phyloP scores from a whole-genome alignment of 2,329 filamentous ascomycete species.

The Cladosporium sp. region DNA sequence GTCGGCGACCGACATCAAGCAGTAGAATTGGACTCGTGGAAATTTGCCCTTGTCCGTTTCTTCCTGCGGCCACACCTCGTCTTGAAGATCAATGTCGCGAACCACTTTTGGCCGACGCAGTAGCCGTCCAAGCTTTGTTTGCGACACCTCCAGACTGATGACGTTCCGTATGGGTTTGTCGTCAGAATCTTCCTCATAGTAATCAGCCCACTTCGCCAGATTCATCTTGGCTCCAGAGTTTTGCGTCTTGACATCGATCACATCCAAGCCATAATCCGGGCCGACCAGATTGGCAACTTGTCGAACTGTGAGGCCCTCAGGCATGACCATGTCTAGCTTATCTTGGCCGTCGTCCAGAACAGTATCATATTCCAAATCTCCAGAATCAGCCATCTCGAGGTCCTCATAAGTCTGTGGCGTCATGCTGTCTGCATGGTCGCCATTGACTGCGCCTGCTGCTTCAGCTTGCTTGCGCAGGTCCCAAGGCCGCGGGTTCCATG shows the following conservation, averaged over 20 bases:
- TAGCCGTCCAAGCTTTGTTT: conserved; percentile 58
- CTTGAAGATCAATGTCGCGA: conserved; percentile 57
- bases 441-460: conserved; percentile 3
- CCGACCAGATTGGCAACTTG: conserved; percentile 62
- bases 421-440: background rate
- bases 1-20: conserved; percentile 66
- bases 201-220: conserved; percentile 62
- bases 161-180: conserved; percentile 63
- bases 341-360: conserved; percentile 60
- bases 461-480: conserved; percentile 16
- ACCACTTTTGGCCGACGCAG: conserved; percentile 62
- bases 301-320: conserved; percentile 58
- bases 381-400: conserved; percentile 20
- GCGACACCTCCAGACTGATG: conserved; percentile 65
- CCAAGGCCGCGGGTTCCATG: conserved; percentile 54
- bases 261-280: conserved; percentile 58
- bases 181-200: conserved; percentile 60
- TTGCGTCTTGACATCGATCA: conserved; percentile 67
- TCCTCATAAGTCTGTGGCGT: conserved; percentile 23
- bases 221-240: conserved; percentile 60
- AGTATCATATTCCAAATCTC: conserved; percentile 47
- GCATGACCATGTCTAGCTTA: conserved; percentile 64
- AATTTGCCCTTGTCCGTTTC: conserved; percentile 52
- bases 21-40: conserved; percentile 65
- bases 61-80: conserved; percentile 53